These are phyloP conservation scores for Vigna nakashimae DNA, from an alignment of 306 rosid species.

Conservation along the genomic window DNA sequence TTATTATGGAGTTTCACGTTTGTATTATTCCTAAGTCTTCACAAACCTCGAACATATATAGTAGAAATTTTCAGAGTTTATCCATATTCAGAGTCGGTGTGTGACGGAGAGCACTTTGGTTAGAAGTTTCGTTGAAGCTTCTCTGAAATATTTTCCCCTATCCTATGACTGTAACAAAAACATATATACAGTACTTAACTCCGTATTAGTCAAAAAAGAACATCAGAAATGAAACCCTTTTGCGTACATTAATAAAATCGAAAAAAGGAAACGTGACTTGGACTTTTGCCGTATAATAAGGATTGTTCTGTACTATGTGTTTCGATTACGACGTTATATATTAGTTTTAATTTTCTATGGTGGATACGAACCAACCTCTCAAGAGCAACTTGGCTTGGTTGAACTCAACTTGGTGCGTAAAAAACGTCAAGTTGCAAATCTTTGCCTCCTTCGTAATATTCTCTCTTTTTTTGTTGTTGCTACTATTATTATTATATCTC, in stretches of 20 bases:
- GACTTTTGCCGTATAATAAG: neutral
- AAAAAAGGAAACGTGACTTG: conserved; percentile 1
- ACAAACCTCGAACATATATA: neutral
- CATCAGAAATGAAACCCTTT: conserved; percentile 3
- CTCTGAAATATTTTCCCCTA: neutral
- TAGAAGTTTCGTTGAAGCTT: conserved; percentile 37
- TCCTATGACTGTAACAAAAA: neutral
- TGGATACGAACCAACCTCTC: conserved; percentile 52
- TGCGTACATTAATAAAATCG: neutral
- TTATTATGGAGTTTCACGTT: neutral
- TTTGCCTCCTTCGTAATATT: conserved; percentile 32
- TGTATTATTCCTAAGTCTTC: neutral
- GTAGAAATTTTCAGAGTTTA: neutral
- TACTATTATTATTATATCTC: neutral
- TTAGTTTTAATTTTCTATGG: conserved; percentile 30
- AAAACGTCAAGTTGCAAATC: conserved; percentile 56
- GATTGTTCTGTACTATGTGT: neutral
- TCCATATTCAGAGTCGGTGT: conserved; percentile 32
- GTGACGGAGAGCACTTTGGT: neutral
- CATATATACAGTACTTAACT: neutral
- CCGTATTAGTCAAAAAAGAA: conserved; percentile 38
- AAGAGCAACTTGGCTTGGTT: conserved; percentile 50
- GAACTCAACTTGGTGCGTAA: conserved; percentile 53
- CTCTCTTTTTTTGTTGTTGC: neutral
- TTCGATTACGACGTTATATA: conserved; percentile 33